Evolutionary conservation across 257 asterid species (phyloP).

Genomic region (Avicennia marina): DNA sequence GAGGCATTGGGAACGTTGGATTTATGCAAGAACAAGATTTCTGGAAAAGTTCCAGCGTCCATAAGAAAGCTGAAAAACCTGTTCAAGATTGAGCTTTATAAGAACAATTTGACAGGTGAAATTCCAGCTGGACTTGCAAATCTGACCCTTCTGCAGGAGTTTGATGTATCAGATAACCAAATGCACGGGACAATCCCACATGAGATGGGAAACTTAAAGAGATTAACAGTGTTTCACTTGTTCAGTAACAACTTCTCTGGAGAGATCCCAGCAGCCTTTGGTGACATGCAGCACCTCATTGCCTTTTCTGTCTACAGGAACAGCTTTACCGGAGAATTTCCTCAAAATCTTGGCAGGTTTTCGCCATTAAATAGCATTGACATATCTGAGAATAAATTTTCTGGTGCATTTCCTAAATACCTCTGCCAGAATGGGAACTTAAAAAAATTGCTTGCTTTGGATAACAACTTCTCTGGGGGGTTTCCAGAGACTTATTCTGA

Average conservation of each 20-base stretch:
- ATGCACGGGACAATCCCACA: constrained; percentile 66
- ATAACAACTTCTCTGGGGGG: constrained; percentile 64
- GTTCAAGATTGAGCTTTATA: constrained; percentile 71
- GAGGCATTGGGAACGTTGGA: constrained; percentile 70
- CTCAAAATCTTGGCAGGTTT: constrained; percentile 68
- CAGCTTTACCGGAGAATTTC: constrained; percentile 65
- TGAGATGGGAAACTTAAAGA: constrained; percentile 55
- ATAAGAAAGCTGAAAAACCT: constrained; percentile 52
- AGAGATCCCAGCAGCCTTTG: constrained; percentile 70
- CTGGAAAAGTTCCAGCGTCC: constrained; percentile 56
- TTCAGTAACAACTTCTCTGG: constrained; percentile 75
- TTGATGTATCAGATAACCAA: constrained; percentile 68
- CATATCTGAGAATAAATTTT: constrained; percentile 80
- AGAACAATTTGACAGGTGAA: constrained; percentile 71
- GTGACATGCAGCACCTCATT: constrained; percentile 60
- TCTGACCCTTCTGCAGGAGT: constrained; percentile 59
- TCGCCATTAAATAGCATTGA: constrained; percentile 66
- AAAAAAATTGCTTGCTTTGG: constrained; percentile 66
- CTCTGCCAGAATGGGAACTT: constrained; percentile 66
- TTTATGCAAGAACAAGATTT: constrained; percentile 56
- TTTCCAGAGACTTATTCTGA: constrained; percentile 55
- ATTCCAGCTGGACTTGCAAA: constrained; percentile 61
- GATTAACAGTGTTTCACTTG: constrained; percentile 61
- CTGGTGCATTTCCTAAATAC: constrained; percentile 71
- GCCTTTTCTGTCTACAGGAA: constrained; percentile 57